A percentile compares a stretch with the other conserved stretches of the same genome.
These are phyloP conservation scores for Tritrichomonas foetus DNA, from an alignment of 208 protist species.

Conservation along the genomic window DNA sequence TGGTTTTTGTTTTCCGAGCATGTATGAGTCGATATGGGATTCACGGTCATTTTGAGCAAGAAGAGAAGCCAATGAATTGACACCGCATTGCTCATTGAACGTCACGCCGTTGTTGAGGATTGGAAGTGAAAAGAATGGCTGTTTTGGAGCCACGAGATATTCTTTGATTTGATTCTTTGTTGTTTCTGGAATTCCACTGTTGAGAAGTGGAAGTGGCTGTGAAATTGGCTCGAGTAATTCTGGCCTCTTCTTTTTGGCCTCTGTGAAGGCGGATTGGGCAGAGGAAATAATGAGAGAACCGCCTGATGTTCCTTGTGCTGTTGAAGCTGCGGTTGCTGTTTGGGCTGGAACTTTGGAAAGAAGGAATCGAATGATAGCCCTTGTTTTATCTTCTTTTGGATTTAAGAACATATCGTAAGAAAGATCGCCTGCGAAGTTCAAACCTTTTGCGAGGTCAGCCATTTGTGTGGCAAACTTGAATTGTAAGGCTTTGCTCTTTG, in stretches of 20 bases:
- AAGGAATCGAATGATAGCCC: neutral
- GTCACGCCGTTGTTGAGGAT: neutral
- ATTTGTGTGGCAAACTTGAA: neutral
- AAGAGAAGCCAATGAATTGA: constrained; percentile 25
- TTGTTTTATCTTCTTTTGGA: constrained; percentile 1
- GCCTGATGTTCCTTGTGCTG: neutral
- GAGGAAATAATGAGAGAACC: neutral
- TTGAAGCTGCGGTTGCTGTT: neutral
- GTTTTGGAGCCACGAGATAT: neutral
- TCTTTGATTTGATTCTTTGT: neutral
- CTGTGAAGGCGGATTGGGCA: neutral
- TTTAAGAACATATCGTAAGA: neutral
- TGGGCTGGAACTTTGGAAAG: neutral
- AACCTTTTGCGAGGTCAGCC: neutral
- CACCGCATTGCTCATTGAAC: neutral
- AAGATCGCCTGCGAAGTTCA: neutral
- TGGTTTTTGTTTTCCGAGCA: neutral
- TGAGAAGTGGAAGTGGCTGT: neutral
- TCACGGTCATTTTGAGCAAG: neutral
- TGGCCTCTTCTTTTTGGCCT: neutral
- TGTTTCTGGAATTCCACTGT: no score
- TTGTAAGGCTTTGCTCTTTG: neutral
- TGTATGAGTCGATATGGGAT: neutral
- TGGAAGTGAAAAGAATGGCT: neutral
- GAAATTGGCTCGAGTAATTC: neutral